Base-by-base conservation (phyloP, 2,329 filamentous ascomycete genomes). In the Paracorniculantispora psalliotae region DNA sequence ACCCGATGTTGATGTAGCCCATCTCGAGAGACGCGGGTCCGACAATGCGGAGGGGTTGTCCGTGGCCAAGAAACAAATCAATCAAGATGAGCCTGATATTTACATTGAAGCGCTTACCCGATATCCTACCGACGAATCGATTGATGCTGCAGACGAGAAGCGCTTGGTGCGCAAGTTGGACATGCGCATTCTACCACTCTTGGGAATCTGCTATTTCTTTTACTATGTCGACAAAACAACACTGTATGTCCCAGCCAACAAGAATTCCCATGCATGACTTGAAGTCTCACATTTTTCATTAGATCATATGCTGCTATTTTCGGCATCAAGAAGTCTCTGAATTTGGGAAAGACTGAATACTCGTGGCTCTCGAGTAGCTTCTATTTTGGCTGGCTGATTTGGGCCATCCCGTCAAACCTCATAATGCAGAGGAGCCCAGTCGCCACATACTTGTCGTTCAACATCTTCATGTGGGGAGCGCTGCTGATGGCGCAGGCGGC, bases 231-330 rank as follows among this genome's bases (percentile, higher is more conserved):
- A 72, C 37, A 73, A 85, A 73, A 85, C 82, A 0, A 84, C 80
- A 0, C 70, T 85, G 30, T 66, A 61, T 43, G 62, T 51, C 13
- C n/a, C n/a, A n/a, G n/a, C n/a, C n/a, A n/a, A n/a, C n/a, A n/a
- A n/a, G n/a, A n/a, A n/a, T n/a, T n/a, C n/a, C n/a, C n/a, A n/a
- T n/a, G n/a, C n/a, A n/a, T n/a, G n/a, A n/a, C n/a, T n/a, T 8
- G 39, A 1, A 37, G 19, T 1, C 33, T 47, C 33, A 53, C 44
- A 17, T n/a, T 9, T 9, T 15, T 6, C 3, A 8, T n/a, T 55
- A 66, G 66, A 12, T 83, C 79, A 1, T 88, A 87, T 63, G 85
- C 86, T 0, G 84, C 85, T 21, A 83, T 88, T 52, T 87, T 88
- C 60, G 84, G 84, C 1, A 81, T 89, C 61, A 75, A 77, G 23